Evolutionary conservation across 106 monocot species (phyloP).

Genomic region (Iris macrosiphon): DNA sequence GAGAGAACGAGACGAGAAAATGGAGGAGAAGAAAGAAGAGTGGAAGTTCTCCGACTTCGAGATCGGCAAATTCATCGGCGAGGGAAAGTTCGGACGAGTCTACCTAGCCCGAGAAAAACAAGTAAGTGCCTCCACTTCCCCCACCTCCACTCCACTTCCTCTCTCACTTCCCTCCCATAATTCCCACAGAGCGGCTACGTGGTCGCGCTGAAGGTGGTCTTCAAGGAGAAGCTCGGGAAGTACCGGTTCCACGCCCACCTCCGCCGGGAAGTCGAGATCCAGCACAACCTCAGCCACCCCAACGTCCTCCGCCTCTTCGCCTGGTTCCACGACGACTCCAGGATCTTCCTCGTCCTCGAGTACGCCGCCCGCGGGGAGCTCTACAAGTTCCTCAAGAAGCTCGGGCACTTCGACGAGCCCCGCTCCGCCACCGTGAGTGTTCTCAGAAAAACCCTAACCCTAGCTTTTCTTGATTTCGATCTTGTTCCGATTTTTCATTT

Average conservation of each 20-base stretch:
- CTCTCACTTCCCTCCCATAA: not conserved
- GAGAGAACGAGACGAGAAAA: not conserved
- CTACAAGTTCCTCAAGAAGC: constrained; percentile 66
- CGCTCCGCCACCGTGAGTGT: constrained; percentile 76
- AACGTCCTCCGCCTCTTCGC: constrained; percentile 79
- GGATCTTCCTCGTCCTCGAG: constrained; percentile 80
- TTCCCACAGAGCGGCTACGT: constrained; percentile 62
- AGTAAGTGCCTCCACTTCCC: constrained; percentile 18
- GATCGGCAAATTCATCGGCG: constrained; percentile 84
- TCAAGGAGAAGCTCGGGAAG: constrained; percentile 83
- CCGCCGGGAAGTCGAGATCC: constrained; percentile 85
- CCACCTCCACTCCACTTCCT: not conserved
- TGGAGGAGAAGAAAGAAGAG: constrained; percentile 31
- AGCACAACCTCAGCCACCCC: constrained; percentile 59
- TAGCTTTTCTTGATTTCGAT: not conserved
- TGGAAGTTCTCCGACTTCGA: constrained; percentile 79
- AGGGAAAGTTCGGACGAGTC: constrained; percentile 89
- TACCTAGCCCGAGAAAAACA: constrained; percentile 74
- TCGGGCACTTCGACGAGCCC: constrained; percentile 56
- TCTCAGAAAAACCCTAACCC: not conserved
- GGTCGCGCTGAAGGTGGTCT: constrained; percentile 81
- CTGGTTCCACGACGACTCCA: constrained; percentile 81
- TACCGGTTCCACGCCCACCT: constrained; percentile 72
- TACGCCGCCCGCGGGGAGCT: constrained; percentile 75
- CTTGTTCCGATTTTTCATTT: not conserved